Evolutionary conservation across 2,329 filamentous ascomycete species (phyloP).

Genomic region (Xylaria sp.): DNA sequence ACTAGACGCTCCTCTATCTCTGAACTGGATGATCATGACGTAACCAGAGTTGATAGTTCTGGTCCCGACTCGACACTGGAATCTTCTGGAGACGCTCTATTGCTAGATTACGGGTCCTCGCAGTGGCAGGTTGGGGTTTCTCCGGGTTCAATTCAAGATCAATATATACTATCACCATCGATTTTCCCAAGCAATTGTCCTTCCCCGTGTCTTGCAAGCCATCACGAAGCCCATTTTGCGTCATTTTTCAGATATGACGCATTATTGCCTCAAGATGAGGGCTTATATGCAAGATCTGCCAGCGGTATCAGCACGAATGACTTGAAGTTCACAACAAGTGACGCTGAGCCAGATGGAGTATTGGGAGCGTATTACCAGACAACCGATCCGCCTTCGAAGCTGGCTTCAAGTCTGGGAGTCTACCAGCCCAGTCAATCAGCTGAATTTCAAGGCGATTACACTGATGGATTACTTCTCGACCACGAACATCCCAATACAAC

Average conservation of each 20-base stretch:
- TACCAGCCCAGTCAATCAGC: neutral
- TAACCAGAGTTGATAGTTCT: neutral
- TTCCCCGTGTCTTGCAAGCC: neutral
- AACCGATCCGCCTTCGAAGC: neutral
- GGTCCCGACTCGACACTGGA: neutral
- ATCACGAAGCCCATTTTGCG: neutral
- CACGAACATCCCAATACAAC: neutral
- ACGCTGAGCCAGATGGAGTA: neutral
- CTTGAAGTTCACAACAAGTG: neutral
- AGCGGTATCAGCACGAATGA: neutral
- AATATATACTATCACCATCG: slow-evolving; percentile 1
- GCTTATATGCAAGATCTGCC: neutral
- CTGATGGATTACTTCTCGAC: neutral
- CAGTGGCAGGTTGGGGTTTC: slow-evolving; percentile 1
- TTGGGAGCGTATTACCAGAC: neutral
- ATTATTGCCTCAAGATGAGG: neutral
- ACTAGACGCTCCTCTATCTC: slow-evolving; percentile 6
- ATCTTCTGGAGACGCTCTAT: neutral
- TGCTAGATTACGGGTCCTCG: neutral
- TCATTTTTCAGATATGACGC: neutral
- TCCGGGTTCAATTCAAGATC: neutral
- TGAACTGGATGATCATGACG: neutral
- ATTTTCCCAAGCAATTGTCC: neutral
- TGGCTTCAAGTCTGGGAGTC: neutral
- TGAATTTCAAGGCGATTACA: neutral